phyloP scores from a whole-genome alignment of 441 rosid species.

The Raphanus hybrid region DNA sequence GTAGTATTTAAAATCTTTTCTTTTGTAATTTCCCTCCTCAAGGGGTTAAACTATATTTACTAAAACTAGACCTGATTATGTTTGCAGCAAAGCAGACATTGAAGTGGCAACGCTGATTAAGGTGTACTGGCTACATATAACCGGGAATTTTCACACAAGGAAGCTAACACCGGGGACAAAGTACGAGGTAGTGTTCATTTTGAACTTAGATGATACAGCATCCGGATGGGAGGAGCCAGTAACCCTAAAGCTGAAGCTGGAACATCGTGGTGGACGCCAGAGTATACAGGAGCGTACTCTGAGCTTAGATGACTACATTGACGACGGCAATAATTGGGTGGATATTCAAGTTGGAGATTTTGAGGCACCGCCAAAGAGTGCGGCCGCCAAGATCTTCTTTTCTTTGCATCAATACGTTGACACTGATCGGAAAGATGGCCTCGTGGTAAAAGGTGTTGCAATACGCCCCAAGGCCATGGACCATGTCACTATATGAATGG shows the following conservation, averaged over 20 bases:
- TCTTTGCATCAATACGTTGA: slow-evolving; percentile 49
- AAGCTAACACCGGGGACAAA: slow-evolving; percentile 51
- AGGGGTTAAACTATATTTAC: neutral
- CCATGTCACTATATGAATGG: neutral
- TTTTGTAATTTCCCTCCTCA: neutral
- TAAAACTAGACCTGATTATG: slow-evolving; percentile 7
- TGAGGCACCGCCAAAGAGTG: slow-evolving; percentile 37
- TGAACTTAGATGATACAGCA: slow-evolving; percentile 47
- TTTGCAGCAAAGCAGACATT: neutral
- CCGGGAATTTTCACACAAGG: slow-evolving; percentile 43
- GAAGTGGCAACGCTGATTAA: slow-evolving; percentile 49
- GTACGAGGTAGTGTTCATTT: slow-evolving; percentile 50
- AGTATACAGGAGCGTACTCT: slow-evolving; percentile 39
- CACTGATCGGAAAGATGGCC: slow-evolving; percentile 59
- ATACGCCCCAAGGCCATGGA: slow-evolving; percentile 47
- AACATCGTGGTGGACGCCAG: slow-evolving; percentile 42
- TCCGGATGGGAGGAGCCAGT: slow-evolving; percentile 60
- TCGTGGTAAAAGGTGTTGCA: slow-evolving; percentile 54
- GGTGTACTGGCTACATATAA: slow-evolving; percentile 63
- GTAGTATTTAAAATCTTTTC: neutral
- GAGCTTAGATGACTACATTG: slow-evolving; percentile 29
- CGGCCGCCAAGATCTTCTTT: slow-evolving; percentile 47
- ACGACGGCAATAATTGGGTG: slow-evolving; percentile 39
- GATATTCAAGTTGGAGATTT: slow-evolving; percentile 60
- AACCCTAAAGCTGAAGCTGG: slow-evolving; percentile 42